phyloP scores from a whole-genome alignment of 2,329 filamentous ascomycete genomes.

The Colletotrichum sojae region DNA sequence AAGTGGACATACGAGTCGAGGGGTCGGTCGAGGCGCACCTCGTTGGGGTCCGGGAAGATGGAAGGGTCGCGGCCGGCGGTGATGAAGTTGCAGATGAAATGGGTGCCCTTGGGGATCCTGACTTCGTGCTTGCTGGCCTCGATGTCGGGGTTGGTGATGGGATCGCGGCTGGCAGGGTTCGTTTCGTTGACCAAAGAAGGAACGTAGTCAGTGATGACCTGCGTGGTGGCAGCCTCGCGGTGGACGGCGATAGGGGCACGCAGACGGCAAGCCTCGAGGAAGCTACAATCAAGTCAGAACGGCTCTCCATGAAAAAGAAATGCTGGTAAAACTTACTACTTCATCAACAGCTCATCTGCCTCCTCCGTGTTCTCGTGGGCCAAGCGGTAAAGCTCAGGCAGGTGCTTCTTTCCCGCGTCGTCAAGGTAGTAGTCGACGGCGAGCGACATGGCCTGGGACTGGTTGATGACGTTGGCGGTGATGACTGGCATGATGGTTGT shows the following conservation, averaged over 20 bases:
- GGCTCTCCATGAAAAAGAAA: background rate
- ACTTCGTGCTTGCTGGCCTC: conserved; percentile 35
- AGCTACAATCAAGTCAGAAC: conserved; percentile 52
- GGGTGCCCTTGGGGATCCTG: conserved; percentile 55
- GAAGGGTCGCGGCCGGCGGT: conserved; percentile 62
- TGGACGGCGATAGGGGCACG: conserved; percentile 66
- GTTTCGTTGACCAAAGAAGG: conserved; percentile 42
- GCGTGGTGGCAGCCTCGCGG: conserved; percentile 57
- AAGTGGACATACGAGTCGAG: conserved; percentile 66
- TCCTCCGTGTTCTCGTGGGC: conserved; percentile 63
- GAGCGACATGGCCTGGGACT: conserved; percentile 71
- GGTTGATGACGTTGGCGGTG: conserved; percentile 70
- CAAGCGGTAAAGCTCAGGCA: conserved; percentile 66
- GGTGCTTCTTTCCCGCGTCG: conserved; percentile 61
- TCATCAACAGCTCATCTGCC: conserved; percentile 61
- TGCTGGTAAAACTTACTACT: conserved; percentile 47
- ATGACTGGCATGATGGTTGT: conserved; percentile 70
- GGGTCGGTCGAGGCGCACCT: conserved; percentile 65
- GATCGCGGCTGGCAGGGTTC: conserved; percentile 39
- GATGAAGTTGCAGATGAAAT: conserved; percentile 66
- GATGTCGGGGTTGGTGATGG: conserved; percentile 42
- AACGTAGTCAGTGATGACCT: conserved; percentile 46
- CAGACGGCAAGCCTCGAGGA: conserved; percentile 68
- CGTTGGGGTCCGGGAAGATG: conserved; percentile 64
- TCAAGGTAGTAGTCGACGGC: conserved; percentile 72